These are phyloP conservation scores for Polymyxa betae DNA, from an alignment of 208 protist species.

Conservation along the genomic window DNA sequence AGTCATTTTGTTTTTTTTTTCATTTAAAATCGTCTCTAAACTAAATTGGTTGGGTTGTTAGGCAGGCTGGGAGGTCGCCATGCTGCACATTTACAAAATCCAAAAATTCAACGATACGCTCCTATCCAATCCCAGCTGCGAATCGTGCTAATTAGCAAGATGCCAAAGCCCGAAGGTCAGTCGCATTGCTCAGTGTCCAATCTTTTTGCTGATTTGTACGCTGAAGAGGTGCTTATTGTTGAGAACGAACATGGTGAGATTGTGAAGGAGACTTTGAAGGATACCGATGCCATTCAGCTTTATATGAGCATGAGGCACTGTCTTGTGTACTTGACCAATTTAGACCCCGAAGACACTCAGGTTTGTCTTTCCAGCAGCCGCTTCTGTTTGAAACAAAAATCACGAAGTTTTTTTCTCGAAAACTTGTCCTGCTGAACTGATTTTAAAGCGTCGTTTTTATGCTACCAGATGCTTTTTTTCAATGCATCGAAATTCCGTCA, in stretches of 20 bases:
- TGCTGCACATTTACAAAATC: constrained; percentile 35
- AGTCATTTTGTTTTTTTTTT: not conserved
- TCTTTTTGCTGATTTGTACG: not conserved
- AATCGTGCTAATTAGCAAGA: constrained; percentile 89
- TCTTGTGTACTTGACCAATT: constrained; percentile 94
- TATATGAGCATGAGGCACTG: constrained; percentile 94
- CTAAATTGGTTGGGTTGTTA: not conserved
- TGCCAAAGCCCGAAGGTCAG: constrained; percentile 93
- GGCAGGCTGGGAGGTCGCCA: not conserved
- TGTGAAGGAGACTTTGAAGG: constrained; percentile 90
- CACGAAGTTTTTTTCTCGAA: not conserved
- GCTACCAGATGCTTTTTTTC: too few relatives aligned
- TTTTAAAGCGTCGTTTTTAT: too few relatives aligned
- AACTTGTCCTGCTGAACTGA: too few relatives aligned
- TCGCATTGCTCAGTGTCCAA: not conserved
- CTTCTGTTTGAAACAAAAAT: not conserved
- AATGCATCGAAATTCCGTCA: not conserved
- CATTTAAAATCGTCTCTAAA: not conserved
- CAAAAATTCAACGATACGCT: constrained; percentile 68
- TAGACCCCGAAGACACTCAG: constrained; percentile 69
- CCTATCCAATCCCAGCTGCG: constrained; percentile 85
- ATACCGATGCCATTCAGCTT: constrained; percentile 93
- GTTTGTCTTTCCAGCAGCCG: not conserved
- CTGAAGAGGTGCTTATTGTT: constrained; percentile 95
- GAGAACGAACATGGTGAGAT: constrained; percentile 96